Base-by-base conservation (phyloP, 306 rosid genomes). In the Gastrolobium bilobum region DNA sequence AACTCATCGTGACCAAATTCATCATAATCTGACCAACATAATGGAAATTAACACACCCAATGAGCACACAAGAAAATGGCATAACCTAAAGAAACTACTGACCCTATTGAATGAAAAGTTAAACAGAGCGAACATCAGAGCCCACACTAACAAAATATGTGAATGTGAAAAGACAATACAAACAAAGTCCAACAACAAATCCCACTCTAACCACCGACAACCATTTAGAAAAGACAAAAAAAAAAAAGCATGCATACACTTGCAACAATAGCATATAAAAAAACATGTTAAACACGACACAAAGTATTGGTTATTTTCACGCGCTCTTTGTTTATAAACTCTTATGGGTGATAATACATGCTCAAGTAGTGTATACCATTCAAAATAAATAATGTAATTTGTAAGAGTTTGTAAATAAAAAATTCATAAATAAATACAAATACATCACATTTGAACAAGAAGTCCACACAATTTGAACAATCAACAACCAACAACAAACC, bases 1-100 rank as follows among this genome's bases (percentile, higher is more conserved):
- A 91, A 93, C 90, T 93, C 98, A 40, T 91, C 93, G 26, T 90
- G 85, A 11, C 98, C 91, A 81, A 75, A 91, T 30, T 91, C 94
- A 13, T 88, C 90, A 54, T 88, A 91, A 51, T 93, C 98, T 93
- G 71, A 73, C 1, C 20, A 66, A 6, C 33, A 81, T 43, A 4
- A 14, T 46, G 9, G 54, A 14, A 72, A 43, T 51, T 20, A 70
- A 34, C 15, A 10, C 6, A 7, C 31, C 30, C 64, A 65, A 9
- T 65, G 7, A 75, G 59, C 62, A 75, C 40, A 62, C 0, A 3
- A 48, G 61, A 81, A 76, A 70, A 79, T 15, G 68, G 62, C 61
- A 43, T 7, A 20, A 4, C 58, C 48, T 3, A 15, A 47, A 14
- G 11, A 3, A 39, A 33, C 10, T 5, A 74, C 8, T 7, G 20